Evolutionary conservation across 192 early-diverging fungal species (phyloP), one percentile per base, ranked within the genome.

Genomic region (Coemansia javaensis): DNA sequence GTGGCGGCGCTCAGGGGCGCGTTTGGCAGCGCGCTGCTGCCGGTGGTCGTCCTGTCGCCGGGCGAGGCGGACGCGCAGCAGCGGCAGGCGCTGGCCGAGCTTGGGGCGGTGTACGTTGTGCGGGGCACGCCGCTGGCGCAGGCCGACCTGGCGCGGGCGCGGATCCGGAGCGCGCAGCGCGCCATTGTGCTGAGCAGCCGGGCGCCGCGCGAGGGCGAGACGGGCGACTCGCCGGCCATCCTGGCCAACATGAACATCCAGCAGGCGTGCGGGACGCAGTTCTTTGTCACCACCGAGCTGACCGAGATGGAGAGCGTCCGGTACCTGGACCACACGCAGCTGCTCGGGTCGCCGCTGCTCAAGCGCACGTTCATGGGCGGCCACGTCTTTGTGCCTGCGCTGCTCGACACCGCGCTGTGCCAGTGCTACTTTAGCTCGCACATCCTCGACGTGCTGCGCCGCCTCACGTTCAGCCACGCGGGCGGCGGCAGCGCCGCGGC

Each of bases 401-500:
- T 72, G 44, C 46, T 71, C 27, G 75, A 77, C 30, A 66, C 59
- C 1, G 55, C 63, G 11, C 43, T 77, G 15, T 67, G 75, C 31
- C 67, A 67, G 44, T 66, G 60, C 54, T 77, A 71, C 40, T 77
- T 67, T 44, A 77, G 59, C 64, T 66, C 75, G 14, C 67, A 77
- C 28, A 63, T 67, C 18, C 49, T 77, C 5, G 67, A 77, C 30
- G 56, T 77, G 1, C 43, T 66, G 17, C 49, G 55, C 0, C 67
- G 66, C 7, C 40, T 77, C 13, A 71, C 67, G 1, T 77, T 77
- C 31, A 71, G 67, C 23, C 65, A 68, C 44, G 48, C 15, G 4
- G 28, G 36, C 2, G 22, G 41, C 25, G 43, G 27, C 10, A 24
- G 31, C 36, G 30, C 16, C 1, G 32, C 37, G n/a, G 5, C 14